phyloP scores from a whole-genome alignment of 805 yeast species.

The Pichia sporocuriosa region DNA sequence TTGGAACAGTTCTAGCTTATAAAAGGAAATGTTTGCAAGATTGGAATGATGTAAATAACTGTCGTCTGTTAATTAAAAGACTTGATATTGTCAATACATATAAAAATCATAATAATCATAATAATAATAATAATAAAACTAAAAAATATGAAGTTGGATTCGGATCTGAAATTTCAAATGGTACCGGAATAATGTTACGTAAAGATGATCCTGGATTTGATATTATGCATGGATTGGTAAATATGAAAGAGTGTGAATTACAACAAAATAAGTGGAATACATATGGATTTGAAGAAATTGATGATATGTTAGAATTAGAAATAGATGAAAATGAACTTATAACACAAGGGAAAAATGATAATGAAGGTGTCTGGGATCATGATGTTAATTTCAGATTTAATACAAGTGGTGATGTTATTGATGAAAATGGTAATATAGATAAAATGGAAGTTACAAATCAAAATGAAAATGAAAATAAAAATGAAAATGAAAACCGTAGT shows the following conservation, averaged over 20 bases:
- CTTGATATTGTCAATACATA: constrained; percentile 1
- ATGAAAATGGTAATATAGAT: background rate
- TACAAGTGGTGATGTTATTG: constrained; percentile 13
- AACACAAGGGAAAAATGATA: background rate
- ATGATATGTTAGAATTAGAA: background rate
- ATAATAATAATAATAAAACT: background rate
- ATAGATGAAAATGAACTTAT: background rate
- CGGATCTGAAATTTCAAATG: too few relatives aligned
- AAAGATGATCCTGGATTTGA: constrained; percentile 34
- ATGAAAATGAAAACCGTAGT: background rate
- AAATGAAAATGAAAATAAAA: background rate
- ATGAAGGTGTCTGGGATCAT: background rate
- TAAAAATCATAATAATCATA: background rate
- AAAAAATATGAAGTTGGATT: background rate
- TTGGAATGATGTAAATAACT: constrained; percentile 11
- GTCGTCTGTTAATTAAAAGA: constrained; percentile 32
- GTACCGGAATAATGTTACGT: constrained; percentile 7
- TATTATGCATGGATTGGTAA: constrained; percentile 9
- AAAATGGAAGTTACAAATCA: background rate
- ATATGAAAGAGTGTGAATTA: too few relatives aligned
- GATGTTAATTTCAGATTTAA: constrained; percentile 15
- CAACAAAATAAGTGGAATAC: background rate
- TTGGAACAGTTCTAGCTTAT: constrained; percentile 43
- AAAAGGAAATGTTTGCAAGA: constrained; percentile 33
- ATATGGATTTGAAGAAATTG: background rate